These are phyloP conservation scores for Phlegmacium glaucopus DNA, from an alignment of 768 basidiomycete genomes.

Conservation along the genomic window DNA sequence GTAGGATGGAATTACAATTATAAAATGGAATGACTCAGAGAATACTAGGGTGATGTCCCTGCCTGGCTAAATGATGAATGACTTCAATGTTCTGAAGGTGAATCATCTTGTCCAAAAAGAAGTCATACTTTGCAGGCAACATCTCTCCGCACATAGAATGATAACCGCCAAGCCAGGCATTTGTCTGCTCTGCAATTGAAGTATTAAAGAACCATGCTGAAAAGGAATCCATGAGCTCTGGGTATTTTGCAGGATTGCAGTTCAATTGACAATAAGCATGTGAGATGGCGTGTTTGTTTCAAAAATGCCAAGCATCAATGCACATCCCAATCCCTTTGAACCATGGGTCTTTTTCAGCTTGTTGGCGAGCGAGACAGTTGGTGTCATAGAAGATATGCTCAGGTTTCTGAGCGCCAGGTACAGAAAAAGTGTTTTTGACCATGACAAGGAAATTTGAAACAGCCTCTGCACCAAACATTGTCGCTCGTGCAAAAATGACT, in stretches of 20 bases:
- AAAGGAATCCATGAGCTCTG: too few relatives aligned
- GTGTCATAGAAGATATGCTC: slow-evolving; percentile 9
- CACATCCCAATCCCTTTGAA: slow-evolving; percentile 14
- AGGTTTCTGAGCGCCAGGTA: slow-evolving; percentile 4
- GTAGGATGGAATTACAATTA: too few relatives aligned
- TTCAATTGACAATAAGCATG: not conserved
- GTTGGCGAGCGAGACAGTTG: slow-evolving; percentile 6
- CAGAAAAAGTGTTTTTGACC: slow-evolving; percentile 1
- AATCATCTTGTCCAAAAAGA: slow-evolving; percentile 32
- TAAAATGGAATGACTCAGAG: too few relatives aligned
- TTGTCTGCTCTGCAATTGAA: slow-evolving; percentile 25
- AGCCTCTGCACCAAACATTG: slow-evolving; percentile 4
- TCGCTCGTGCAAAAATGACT: slow-evolving; percentile 2
- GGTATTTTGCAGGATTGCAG: too few relatives aligned
- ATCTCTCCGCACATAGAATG: slow-evolving; percentile 26
- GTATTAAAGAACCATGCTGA: slow-evolving; percentile 8
- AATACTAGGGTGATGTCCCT: too few relatives aligned
- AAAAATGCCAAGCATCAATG: slow-evolving; percentile 5
- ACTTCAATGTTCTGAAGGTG: not conserved
- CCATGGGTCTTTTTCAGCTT: slow-evolving; percentile 3
- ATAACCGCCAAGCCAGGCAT: slow-evolving; percentile 29
- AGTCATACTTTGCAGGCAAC: slow-evolving; percentile 21
- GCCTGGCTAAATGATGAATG: too few relatives aligned
- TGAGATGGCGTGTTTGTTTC: not conserved
- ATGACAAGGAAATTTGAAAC: slow-evolving; percentile 3